Conservation (phyloP, 805 yeast genomes). For the Ogataea chonburiensis region DNA sequence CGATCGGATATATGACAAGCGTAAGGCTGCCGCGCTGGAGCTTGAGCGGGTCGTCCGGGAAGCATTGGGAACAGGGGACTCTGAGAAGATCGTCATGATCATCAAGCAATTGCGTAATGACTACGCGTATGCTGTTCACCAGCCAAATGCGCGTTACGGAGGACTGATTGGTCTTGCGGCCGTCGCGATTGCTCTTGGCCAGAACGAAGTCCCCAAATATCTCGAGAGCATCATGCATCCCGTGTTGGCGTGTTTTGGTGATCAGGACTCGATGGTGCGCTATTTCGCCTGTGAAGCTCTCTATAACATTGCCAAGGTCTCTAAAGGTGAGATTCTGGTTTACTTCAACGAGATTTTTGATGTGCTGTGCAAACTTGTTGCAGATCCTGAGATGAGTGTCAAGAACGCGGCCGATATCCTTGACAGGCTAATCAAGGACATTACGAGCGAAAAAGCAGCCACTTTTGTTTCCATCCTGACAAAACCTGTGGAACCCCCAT, state of each 20-base stretch:
- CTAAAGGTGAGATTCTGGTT: slow-evolving; percentile 87
- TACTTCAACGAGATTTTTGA: slow-evolving; percentile 96
- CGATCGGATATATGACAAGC: slow-evolving; percentile 73
- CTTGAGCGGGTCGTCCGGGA: slow-evolving; percentile 76
- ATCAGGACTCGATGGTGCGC: slow-evolving; percentile 94
- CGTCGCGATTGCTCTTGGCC: slow-evolving; percentile 89
- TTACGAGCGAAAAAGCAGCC: slow-evolving; percentile 91
- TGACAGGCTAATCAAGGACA: slow-evolving; percentile 88
- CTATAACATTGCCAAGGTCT: slow-evolving; percentile 94
- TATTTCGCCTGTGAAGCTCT: slow-evolving; percentile 96
- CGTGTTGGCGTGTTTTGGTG: slow-evolving; percentile 92
- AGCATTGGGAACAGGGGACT: slow-evolving; percentile 58
- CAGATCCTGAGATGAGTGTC: slow-evolving; percentile 88
- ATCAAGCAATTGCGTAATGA: slow-evolving; percentile 76
- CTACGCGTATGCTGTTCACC: slow-evolving; percentile 78
- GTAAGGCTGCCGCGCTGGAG: slow-evolving; percentile 75
- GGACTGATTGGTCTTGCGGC: slow-evolving; percentile 96
- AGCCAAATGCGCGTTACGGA: slow-evolving; percentile 89
- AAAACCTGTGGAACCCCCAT: slow-evolving; percentile 40
- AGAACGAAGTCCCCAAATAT: slow-evolving; percentile 76
- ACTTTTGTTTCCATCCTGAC: slow-evolving; percentile 71
- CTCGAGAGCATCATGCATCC: slow-evolving; percentile 88
- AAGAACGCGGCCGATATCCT: slow-evolving; percentile 93
- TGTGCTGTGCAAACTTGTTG: slow-evolving; percentile 82
- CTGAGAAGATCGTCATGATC: slow-evolving; percentile 56